Base-by-base conservation (phyloP, 768 basidiomycete species). In the Pisolithus microcarpus region DNA sequence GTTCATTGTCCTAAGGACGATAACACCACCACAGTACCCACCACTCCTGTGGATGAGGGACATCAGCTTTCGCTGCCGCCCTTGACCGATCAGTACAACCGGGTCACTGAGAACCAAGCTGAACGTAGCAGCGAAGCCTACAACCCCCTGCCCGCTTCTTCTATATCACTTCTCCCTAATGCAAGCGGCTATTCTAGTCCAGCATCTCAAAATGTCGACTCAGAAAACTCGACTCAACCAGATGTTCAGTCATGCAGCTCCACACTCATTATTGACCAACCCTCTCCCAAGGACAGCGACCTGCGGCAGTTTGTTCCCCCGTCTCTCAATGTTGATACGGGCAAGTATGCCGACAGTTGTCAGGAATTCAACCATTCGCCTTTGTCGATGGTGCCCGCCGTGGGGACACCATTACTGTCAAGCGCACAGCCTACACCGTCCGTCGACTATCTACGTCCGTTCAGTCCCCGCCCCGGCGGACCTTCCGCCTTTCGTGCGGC, bases 111-210 rank as follows among this genome's bases (percentile, higher is more conserved):
- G 28, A 56, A 59, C 26, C 46, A 64, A 31, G 60, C 58, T 60
- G 64, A 61, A 26, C 58, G 58, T 24, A 52, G 62, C 39, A 58
- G 48, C 11, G 49, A 56, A 15, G 11, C 15, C 43, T 39, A 51
- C 0, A 49, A 47, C 39, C 55, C 60, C 36, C 53, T 61, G 28
- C 57, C 59, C 38, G 64, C 67, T 23, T 60, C 67, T 18, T 67
- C 57, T 43, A 49, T 67, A 6, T 65, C 65, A 3, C 51, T 69
- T 16, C 67, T 65, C 21, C 61, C 65, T 2, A 67, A 65, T 28
- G 34, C 57, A 39, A 67, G 67, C 31, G 58, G 63, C 19, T 59
- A 56, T 31, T 67, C 65, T n/a, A 69, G 65, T 18, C 58, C 67
- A 9, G 46, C 53, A 11, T 69, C 65, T 2, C 65, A 67, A 50